phyloP scores from a whole-genome alignment of 2,329 filamentous ascomycete species.

The Aspergillus niger region DNA sequence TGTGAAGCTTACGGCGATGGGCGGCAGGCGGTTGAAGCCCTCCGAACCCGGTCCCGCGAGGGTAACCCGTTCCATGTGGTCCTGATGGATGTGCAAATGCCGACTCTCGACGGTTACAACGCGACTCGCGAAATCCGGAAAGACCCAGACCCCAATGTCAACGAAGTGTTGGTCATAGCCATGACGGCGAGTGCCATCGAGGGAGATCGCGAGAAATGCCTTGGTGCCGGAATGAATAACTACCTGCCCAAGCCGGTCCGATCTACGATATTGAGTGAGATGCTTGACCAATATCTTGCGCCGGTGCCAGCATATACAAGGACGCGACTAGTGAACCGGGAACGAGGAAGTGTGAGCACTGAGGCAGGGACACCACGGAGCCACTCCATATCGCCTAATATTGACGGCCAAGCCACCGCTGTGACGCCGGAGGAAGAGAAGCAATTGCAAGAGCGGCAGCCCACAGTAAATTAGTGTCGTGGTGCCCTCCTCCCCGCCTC shows the following conservation, averaged over 20 bases:
- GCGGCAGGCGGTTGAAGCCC: conserved; percentile 79
- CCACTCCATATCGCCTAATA: conserved; percentile 17
- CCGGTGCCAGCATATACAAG: conserved; percentile 47
- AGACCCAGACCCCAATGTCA: conserved; percentile 73
- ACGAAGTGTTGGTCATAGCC: conserved; percentile 86
- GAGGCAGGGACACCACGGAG: conserved; percentile 29
- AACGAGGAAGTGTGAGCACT: conserved; percentile 31
- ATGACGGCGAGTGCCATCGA: conserved; percentile 97
- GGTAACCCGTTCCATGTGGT: conserved; percentile 83
- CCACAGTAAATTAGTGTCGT: neutral
- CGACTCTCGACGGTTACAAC: conserved; percentile 87
- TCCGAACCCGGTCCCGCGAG: conserved; percentile 71
- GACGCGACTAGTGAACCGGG: conserved; percentile 34
- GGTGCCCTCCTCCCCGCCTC: too few relatives aligned
- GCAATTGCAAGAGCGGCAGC: conserved; percentile 1
- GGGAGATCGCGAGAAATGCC: conserved; percentile 89
- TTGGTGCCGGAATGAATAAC: conserved; percentile 97
- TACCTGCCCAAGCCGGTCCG: conserved; percentile 96
- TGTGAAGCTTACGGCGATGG: conserved; percentile 92
- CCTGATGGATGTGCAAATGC: conserved; percentile 97
- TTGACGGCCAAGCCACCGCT: conserved; percentile 18
- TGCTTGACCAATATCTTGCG: conserved; percentile 69
- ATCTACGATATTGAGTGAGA: conserved; percentile 79
- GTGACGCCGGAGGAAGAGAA: conserved; percentile 23
- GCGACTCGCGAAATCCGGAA: conserved; percentile 80